Conservation (phyloP, 225 moss, liverwort and hornwort genomes). For the Anthoceros angustus region DNA sequence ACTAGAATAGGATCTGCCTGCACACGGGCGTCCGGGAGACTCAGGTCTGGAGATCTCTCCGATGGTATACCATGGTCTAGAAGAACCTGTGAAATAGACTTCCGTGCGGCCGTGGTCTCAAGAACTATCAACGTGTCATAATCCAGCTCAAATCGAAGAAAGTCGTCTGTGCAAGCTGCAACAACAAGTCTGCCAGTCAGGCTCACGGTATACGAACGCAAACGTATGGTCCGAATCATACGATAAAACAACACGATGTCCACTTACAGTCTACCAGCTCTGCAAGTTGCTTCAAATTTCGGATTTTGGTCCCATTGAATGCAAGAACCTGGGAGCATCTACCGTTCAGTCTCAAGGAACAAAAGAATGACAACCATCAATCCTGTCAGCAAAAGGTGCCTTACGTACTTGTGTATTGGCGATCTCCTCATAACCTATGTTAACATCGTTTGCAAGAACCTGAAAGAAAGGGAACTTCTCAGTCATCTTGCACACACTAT, state of each 20-base stretch:
- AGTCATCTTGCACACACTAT: neutral
- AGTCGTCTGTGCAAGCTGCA: conserved; percentile 72
- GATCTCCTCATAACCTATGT: conserved; percentile 96
- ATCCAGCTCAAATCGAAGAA: conserved; percentile 82
- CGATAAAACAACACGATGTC: neutral
- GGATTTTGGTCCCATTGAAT: conserved; percentile 82
- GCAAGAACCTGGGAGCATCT: conserved; percentile 44
- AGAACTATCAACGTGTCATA: conserved; percentile 84
- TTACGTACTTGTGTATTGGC: conserved; percentile 53
- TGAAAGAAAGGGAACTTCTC: conserved; percentile 10
- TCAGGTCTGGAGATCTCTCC: conserved; percentile 78
- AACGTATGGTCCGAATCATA: neutral
- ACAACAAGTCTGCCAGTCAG: neutral
- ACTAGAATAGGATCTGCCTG: too few species aligned
- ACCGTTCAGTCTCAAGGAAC: neutral
- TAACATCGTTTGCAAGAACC: conserved; percentile 96
- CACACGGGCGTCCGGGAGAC: too few species aligned
- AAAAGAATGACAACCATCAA: neutral
- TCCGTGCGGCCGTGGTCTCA: conserved; percentile 59
- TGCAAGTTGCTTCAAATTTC: conserved; percentile 82
- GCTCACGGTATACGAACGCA: neutral
- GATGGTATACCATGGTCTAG: conserved; percentile 78
- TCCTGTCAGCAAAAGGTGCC: neutral
- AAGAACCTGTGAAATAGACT: conserved; percentile 62
- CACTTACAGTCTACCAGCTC: conserved; percentile 87